Percentiles rank a stretch among this genome's conserved stretches.
Conservation (phyloP, 2,329 filamentous ascomycete genomes). For the Clonostachys rosea region DNA sequence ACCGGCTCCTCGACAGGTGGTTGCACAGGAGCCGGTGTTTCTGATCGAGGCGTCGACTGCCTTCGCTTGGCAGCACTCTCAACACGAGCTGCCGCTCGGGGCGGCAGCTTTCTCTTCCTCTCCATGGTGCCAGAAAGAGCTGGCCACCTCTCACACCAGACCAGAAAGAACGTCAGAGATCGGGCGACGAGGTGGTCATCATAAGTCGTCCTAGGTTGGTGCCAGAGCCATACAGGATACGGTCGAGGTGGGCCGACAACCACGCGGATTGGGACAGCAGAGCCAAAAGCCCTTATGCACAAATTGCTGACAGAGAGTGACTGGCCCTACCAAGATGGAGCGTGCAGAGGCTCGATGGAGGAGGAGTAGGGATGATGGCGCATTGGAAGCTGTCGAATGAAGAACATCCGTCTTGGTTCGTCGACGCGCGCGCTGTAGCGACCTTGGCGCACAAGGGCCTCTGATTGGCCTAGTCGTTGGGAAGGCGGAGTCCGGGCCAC, state of each 20-base stretch:
- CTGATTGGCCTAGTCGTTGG: too few relatives aligned
- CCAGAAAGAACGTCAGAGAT: background rate
- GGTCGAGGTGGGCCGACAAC: background rate
- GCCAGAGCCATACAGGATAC: background rate
- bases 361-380: too few relatives aligned
- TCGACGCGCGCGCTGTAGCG: too few relatives aligned
- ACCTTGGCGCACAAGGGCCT: too few relatives aligned
- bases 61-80: constrained; percentile 58
- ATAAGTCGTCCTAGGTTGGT: background rate
- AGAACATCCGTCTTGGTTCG: too few relatives aligned
- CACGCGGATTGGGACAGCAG: background rate
- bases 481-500: too few relatives aligned
- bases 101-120: constrained; percentile 60
- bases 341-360: too few relatives aligned
- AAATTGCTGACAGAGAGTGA: too few relatives aligned
- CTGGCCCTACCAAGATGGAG: too few relatives aligned
- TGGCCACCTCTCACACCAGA: background rate
- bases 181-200: background rate
- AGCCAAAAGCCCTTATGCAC: too few relatives aligned
- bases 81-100: constrained; percentile 55
- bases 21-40: constrained; percentile 25
- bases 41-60: constrained; percentile 48
- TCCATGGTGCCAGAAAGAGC: constrained; percentile 40
- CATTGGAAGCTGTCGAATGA: too few relatives aligned
- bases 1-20: constrained; percentile 22